These are phyloP conservation scores for Fusarium newnesense DNA, from an alignment of 2,329 filamentous ascomycete genomes.

Conservation along the genomic window DNA sequence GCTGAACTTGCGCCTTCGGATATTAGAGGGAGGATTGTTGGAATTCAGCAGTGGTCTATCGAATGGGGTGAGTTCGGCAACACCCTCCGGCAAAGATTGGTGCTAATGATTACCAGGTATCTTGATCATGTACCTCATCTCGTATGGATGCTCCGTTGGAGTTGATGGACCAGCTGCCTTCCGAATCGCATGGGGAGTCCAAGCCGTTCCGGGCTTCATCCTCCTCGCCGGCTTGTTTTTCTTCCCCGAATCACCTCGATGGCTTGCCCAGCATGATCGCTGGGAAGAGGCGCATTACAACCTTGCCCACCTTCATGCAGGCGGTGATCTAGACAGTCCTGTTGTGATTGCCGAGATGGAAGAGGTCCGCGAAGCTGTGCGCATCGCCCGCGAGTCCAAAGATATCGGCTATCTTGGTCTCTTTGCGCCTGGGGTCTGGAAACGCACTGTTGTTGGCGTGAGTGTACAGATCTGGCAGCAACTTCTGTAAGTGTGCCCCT, in stretches of 20 bases:
- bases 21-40: constrained; percentile 72
- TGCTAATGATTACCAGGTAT: constrained; percentile 59
- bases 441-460: constrained; percentile 61
- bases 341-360: constrained; percentile 67
- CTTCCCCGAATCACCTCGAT: constrained; percentile 70
- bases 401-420: constrained; percentile 55
- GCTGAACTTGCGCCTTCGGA: constrained; percentile 70
- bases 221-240: constrained; percentile 68
- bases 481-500: constrained; percentile 47
- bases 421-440: constrained; percentile 61
- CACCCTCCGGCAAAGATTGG: accelerated
- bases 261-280: constrained; percentile 70
- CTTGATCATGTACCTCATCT: constrained; percentile 76
- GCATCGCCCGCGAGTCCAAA: constrained; percentile 51
- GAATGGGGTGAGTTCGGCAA: constrained; percentile 58
- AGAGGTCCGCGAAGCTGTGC: constrained; percentile 58
- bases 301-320: constrained; percentile 67
- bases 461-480: constrained; percentile 66
- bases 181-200: constrained; percentile 72
- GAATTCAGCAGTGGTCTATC: constrained; percentile 79
- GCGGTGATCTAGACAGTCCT: constrained; percentile 63
- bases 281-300: constrained; percentile 64
- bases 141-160: constrained; percentile 67
- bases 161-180: constrained; percentile 67
- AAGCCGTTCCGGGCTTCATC: constrained; percentile 69